Conservation (phyloP, 2,329 filamentous ascomycete species). For the Trichoderma cornu-damae region DNA sequence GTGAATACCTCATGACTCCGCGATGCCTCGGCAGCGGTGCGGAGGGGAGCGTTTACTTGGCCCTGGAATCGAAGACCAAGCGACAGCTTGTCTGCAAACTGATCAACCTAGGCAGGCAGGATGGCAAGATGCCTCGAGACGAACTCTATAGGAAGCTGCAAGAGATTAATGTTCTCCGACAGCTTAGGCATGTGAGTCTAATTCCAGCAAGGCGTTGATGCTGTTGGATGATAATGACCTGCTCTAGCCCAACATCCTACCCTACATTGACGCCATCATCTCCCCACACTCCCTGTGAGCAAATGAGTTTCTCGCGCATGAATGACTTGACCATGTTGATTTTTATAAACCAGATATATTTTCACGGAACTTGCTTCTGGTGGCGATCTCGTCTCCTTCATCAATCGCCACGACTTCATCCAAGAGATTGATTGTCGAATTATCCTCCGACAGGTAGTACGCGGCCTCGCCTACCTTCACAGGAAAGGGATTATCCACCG, state of each 20-base stretch:
- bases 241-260: conserved; percentile 49
- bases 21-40: conserved; percentile 36
- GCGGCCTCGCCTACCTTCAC: conserved; percentile 45
- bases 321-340: background rate
- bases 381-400: conserved; percentile 49
- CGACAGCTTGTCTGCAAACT: conserved; percentile 67
- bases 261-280: conserved; percentile 47
- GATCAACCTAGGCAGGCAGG: conserved; percentile 43
- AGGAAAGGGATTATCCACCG: conserved; percentile 47
- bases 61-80: conserved; percentile 44
- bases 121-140: conserved; percentile 25
- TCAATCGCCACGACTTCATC: conserved; percentile 34
- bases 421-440: conserved; percentile 40
- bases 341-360: conserved; percentile 40
- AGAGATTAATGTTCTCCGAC: conserved; percentile 50
- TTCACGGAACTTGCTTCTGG: conserved; percentile 55
- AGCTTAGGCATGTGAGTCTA: conserved; percentile 48
- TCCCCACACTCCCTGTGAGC: conserved; percentile 43
- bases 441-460: conserved; percentile 45
- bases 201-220: background rate
- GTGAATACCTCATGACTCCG: conserved; percentile 32
- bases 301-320: background rate
- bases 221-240: conserved; percentile 17
- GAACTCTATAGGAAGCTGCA: conserved; percentile 38
- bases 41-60: conserved; percentile 36